These are phyloP conservation scores for Alternaria ethzedia DNA, from an alignment of 2,329 filamentous ascomycete species.

Conservation along the genomic window DNA sequence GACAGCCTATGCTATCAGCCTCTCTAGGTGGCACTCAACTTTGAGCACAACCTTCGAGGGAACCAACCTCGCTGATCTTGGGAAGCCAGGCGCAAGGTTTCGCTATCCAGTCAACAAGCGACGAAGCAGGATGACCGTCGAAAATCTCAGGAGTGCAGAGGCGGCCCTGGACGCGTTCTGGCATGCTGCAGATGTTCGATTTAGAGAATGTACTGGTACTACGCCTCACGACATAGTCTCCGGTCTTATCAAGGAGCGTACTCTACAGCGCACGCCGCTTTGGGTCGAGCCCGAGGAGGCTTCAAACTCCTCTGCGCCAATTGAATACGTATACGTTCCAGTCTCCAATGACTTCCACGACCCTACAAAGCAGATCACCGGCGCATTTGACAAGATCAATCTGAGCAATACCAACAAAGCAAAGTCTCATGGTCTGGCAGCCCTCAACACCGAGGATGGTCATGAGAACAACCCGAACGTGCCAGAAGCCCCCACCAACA, in stretches of 20 bases:
- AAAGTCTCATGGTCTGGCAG: slow-evolving; percentile 15
- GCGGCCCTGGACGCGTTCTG: slow-evolving; percentile 57
- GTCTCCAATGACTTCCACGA: slow-evolving; percentile 17
- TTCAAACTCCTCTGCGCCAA: too few relatives aligned
- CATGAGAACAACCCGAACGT: not conserved
- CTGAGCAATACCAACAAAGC: slow-evolving; percentile 4
- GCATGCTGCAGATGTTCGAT: slow-evolving; percentile 38
- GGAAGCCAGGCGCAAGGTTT: slow-evolving; percentile 1
- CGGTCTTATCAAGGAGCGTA: slow-evolving; percentile 38
- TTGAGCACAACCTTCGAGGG: not conserved
- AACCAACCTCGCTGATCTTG: not conserved
- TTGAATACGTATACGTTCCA: not conserved
- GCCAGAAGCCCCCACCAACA: not conserved
- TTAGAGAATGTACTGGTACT: not conserved
- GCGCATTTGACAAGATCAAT: slow-evolving; percentile 6
- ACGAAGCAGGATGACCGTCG: slow-evolving; percentile 49
- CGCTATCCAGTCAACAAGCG: slow-evolving; percentile 57
- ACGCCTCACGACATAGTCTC: slow-evolving; percentile 4
- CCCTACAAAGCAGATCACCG: slow-evolving; percentile 7
- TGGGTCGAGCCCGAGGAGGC: slow-evolving; percentile 50
- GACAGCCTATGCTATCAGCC: not conserved
- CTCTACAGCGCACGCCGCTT: slow-evolving; percentile 55
- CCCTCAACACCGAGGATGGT: not conserved
- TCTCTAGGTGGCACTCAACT: not conserved
- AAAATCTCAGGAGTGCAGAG: slow-evolving; percentile 52